These are phyloP conservation scores for Laetiporus sulphureus DNA, from an alignment of 1,284 basidiomycete genomes.

Conservation along the genomic window DNA sequence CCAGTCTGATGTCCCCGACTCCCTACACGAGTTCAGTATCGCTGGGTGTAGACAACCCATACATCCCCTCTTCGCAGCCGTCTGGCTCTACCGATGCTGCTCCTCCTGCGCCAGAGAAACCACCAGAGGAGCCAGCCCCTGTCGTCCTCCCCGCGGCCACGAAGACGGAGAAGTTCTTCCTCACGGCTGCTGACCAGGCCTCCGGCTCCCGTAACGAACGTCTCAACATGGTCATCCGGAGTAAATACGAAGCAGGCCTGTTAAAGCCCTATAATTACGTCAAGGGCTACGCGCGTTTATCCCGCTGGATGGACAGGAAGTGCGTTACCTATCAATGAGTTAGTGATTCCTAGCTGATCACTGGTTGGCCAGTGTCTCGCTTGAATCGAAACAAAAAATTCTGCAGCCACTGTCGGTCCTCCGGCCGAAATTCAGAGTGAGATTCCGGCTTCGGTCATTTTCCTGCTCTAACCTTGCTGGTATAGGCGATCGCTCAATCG, in stretches of 20 bases:
- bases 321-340: conserved; percentile 22
- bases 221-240: conserved; percentile 87
- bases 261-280: conserved; percentile 97
- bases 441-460: conserved; percentile 13
- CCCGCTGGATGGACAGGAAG: conserved; percentile 94
- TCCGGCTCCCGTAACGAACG: conserved; percentile 88
- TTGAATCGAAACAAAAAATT: conserved; percentile 86
- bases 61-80: conserved; percentile 13
- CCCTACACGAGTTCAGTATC: conserved; percentile 28
- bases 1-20: conserved; percentile 43
- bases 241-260: conserved; percentile 95
- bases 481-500: conserved; percentile 75
- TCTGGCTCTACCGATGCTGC: conserved; percentile 8
- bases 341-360: conserved; percentile 4
- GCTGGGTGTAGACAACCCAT: conserved; percentile 24
- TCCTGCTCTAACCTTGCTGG: conserved; percentile 8
- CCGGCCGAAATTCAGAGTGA: conserved; percentile 86
- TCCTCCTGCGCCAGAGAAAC: conserved; percentile 18
- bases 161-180: conserved; percentile 83
- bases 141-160: conserved; percentile 59
- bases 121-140: conserved; percentile 25
- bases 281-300: conserved; percentile 85
- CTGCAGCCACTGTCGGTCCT: conserved; percentile 85
- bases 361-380: conserved; percentile 59
- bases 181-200: conserved; percentile 94